Evolutionary conservation across 1,284 basidiomycete species (phyloP), one percentile per base, ranked within the genome.

Genomic region (Moesziomyces antarcticus): DNA sequence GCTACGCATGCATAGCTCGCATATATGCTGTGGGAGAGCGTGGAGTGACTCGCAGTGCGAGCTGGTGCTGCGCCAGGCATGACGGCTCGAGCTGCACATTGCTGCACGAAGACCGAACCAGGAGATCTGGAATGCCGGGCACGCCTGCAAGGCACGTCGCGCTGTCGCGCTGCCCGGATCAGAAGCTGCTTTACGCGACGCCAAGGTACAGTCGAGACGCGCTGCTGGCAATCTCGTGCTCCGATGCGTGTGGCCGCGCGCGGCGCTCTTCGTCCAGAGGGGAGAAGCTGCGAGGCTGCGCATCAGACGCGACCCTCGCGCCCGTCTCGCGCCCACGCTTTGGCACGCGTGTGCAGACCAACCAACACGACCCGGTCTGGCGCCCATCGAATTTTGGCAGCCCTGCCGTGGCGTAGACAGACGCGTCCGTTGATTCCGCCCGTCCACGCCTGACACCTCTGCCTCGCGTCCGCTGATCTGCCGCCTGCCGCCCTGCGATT

Each of bases 241-340:
- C 8, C 37, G 37, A 40, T 16, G 37, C 16, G 14, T 11, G 6
- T 5, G 18, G 16, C 37, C 37, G 37, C 14, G 37, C 16, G 14
- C 37, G 37, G 18, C 16, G 16, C 37, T 18, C 3, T 40, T 5
- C 37, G 30, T 33, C 13, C 30, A 33, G 8, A 40, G 37, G 2
- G n/a, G 9, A n/a, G 37, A 18, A 18, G 37, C 37, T 33, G 22
- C 22, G 30, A 33, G 8, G 30, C 30, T 33, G 10, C 37, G 37
- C 56, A 54, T 65, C 47, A 55, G 43, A 54, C 62, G 54, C 62
- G 62, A 54, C 42, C 18, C 50, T 33, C 49, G 42, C 48, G 43
- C 50, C 35, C 25, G 6, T 7, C 30, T 33, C 30, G 30, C 30
- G 30, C 30, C 30, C 11, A 33, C 30, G 13, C 11, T 33, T 33